Conservation (phyloP, 345 rosid genomes). For the Trapa bicornis region DNA sequence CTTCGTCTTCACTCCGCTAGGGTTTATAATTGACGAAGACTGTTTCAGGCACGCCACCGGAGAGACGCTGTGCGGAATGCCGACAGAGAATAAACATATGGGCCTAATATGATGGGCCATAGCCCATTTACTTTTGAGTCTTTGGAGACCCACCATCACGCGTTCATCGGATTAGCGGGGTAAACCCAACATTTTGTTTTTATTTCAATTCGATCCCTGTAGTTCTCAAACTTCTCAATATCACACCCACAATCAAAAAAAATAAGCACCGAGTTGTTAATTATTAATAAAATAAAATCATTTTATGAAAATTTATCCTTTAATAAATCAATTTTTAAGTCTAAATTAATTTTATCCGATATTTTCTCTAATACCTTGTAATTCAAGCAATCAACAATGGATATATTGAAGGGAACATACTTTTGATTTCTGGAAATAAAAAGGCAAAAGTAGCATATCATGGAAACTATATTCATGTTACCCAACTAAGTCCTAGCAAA, state of each 20-base stretch:
- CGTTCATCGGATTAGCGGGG: not conserved
- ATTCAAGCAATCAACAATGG: too few relatives aligned
- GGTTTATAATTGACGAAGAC: not conserved
- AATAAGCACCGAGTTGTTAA: too few relatives aligned
- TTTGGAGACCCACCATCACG: not conserved
- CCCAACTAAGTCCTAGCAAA: not conserved
- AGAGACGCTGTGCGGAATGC: not conserved
- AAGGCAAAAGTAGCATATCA: not conserved
- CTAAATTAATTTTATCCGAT: too few relatives aligned
- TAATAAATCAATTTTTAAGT: too few relatives aligned
- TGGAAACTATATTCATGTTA: not conserved
- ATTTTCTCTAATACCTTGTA: too few relatives aligned
- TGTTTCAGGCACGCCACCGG: not conserved
- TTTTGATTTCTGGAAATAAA: too few relatives aligned
- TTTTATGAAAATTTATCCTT: too few relatives aligned
- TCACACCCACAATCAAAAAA: too few relatives aligned
- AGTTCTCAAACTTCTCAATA: not conserved
- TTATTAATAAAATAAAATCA: too few relatives aligned
- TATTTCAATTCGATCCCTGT: not conserved
- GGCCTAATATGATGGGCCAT: not conserved
- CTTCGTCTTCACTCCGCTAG: not conserved
- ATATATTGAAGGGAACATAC: too few relatives aligned
- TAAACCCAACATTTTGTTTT: not conserved
- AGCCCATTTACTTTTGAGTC: not conserved
- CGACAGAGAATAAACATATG: not conserved